A percentile compares a stretch with the other conserved stretches of the same genome.
These are phyloP conservation scores for Colletotrichum navitas DNA, from an alignment of 2,329 filamentous ascomycete genomes.

Conservation along the genomic window DNA sequence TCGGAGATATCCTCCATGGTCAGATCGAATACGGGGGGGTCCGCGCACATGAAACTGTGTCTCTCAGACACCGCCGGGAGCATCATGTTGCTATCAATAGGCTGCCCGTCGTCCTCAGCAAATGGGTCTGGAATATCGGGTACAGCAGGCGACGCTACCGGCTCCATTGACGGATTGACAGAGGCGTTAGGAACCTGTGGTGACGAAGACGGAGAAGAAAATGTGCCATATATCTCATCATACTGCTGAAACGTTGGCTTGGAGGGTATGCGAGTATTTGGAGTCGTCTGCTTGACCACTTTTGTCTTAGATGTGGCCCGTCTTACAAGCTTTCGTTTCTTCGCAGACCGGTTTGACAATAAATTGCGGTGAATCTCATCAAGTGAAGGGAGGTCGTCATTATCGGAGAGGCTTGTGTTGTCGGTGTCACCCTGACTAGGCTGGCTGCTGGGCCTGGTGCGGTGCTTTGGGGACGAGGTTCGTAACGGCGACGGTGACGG, in stretches of 20 bases:
- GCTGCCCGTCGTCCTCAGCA: background rate
- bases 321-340: conserved; percentile 13
- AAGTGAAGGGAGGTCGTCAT: conserved; percentile 54
- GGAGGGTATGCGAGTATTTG: background rate
- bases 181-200: background rate
- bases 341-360: conserved; percentile 11
- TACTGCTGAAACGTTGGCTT: conserved; percentile 30
- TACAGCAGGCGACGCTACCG: background rate
- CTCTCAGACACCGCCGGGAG: background rate
- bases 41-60: background rate
- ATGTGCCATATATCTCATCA: conserved; percentile 29
- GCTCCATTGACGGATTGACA: background rate
- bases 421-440: conserved; percentile 53
- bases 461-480: conserved; percentile 42
- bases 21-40: conserved; percentile 27
- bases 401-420: conserved; percentile 53
- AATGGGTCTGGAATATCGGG: background rate
- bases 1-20: conserved; percentile 39
- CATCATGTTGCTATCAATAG: background rate
- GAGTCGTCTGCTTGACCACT: background rate
- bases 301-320: background rate
- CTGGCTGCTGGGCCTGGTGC: conserved; percentile 50
- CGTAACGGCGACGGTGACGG: conserved; percentile 24
- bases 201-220: conserved; percentile 25
- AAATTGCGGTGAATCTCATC: conserved; percentile 46